These are phyloP conservation scores for Skeletonema marinoi DNA, from an alignment of 108 stramenopile genomes.

Conservation along the genomic window DNA sequence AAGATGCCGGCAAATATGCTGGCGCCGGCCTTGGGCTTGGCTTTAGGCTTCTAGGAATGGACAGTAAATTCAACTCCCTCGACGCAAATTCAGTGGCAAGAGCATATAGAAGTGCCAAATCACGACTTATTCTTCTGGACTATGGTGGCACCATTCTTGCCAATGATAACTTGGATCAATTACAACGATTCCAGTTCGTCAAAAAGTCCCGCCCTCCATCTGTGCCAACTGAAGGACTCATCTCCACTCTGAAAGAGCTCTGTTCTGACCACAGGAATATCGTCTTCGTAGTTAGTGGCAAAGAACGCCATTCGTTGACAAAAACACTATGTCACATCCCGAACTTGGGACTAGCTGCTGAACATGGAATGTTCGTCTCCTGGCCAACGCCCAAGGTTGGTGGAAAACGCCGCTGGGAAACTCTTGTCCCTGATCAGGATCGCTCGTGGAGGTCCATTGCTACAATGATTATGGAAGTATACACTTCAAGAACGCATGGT, in stretches of 20 bases:
- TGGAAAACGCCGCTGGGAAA: constrained; percentile 75
- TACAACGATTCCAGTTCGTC: constrained; percentile 89
- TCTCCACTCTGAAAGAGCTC: constrained; percentile 77
- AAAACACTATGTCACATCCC: constrained; percentile 80
- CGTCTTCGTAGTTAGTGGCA: constrained; percentile 92
- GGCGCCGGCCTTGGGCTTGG: constrained; percentile 96
- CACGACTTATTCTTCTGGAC: constrained; percentile 93
- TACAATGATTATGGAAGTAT: constrained; percentile 90
- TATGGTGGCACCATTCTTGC: constrained; percentile 96
- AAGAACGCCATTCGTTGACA: constrained; percentile 83
- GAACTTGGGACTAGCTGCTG: constrained; percentile 87
- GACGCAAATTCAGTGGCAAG: constrained; percentile 71
- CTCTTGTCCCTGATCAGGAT: constrained; percentile 90
- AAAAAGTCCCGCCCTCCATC: constrained; percentile 84
- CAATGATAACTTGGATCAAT: constrained; percentile 89
- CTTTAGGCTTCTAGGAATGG: constrained; percentile 92
- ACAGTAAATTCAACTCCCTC: constrained; percentile 70
- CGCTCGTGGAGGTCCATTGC: constrained; percentile 85
- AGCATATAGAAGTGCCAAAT: constrained; percentile 72
- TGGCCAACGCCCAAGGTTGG: constrained; percentile 75
- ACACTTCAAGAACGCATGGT: constrained; percentile 92
- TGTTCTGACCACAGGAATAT: constrained; percentile 86
- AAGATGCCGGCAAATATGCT: constrained; percentile 70
- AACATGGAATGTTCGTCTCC: constrained; percentile 94
- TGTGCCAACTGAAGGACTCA: constrained; percentile 64